Conservation (phyloP, 192 early-diverging fungal species). For the Backusella westeae region DNA sequence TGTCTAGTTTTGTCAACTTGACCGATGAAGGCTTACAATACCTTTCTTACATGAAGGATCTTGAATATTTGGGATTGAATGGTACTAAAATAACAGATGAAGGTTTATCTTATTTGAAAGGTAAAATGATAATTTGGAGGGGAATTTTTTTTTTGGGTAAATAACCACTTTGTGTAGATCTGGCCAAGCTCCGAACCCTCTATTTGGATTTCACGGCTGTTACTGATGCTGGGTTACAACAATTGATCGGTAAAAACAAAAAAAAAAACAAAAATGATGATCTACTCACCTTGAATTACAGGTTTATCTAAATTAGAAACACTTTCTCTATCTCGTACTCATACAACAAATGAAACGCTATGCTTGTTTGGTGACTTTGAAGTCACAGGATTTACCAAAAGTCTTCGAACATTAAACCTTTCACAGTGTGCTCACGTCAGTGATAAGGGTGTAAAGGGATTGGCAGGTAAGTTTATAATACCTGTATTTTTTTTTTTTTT, state of each 20-base stretch:
- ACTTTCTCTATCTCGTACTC: constrained; percentile 32
- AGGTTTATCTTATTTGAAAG: constrained; percentile 35
- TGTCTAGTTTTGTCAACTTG: constrained; percentile 41
- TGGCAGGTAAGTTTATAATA: constrained; percentile 17
- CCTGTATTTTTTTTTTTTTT: neutral
- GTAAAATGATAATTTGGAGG: neutral
- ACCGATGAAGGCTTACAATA: constrained; percentile 40
- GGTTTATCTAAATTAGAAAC: constrained; percentile 25
- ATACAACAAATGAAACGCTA: constrained; percentile 25
- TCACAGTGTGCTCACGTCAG: constrained; percentile 13
- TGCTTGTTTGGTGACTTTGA: constrained; percentile 16
- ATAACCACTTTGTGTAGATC: constrained; percentile 13
- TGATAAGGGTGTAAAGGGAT: constrained; percentile 17
- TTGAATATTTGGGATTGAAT: constrained; percentile 40
- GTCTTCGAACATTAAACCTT: constrained; percentile 17
- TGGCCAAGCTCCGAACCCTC: constrained; percentile 37
- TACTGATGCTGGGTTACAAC: constrained; percentile 40
- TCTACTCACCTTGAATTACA: neutral
- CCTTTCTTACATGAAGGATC: constrained; percentile 34
- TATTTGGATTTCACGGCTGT: constrained; percentile 44
- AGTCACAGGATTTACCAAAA: neutral
- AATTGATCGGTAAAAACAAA: constrained; percentile 28
- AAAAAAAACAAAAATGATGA: neutral
- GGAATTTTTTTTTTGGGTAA: neutral
- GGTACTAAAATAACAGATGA: constrained; percentile 51